Evolutionary conservation across 305 asterid species (phyloP), one percentile per base, ranked within the genome.

Genomic region (Salvia sclarea): DNA sequence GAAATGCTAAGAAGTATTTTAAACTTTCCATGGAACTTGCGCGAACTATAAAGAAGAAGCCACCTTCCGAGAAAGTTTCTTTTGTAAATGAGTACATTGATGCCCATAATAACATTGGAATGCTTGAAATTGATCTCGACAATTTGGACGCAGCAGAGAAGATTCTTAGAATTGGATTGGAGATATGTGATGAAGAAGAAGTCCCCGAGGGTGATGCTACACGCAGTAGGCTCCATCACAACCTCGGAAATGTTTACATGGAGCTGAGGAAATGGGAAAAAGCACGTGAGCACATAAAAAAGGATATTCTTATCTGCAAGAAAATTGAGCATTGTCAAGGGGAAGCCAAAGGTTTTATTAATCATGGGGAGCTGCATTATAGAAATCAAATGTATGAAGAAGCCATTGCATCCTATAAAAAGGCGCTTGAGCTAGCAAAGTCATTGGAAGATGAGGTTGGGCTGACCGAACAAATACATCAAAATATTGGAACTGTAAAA

Each of bases 211-310:
- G 82, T 74, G 92, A 85, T 76, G 98, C 83, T 74, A 76, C 87
- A 2, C 98, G 98, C 57, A 86, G 94, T 76, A 92, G 99, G 88
- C 97, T 95, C 74, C 98, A 91, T 70, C 97, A 94, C 80, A 94
- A 91, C 79, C 98, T 95, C 66, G 99, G 99, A 62, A 85, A 72
- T 75, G 91, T 92, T 70, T 89, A 84, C 79, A 64, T 84, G 76
- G 95, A 86, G 75, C 79, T 92, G 62, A 92, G 97, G 84, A 79
- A 76, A 62, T 92, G 98, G 99, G 80, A 78, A 47, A 78, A 74
- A 49, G 99, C 98, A 52, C 68, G 59, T 30, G 80, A 82, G 40
- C 97, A 92, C 80, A 89, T 92, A 59, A 79, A 68, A 73, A 85
- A 88, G 74, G 97, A 95, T 76, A 81, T 92, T 64, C 11, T 53